Base-by-base conservation (phyloP, 306 rosid genomes). In the Rosa persica region DNA sequence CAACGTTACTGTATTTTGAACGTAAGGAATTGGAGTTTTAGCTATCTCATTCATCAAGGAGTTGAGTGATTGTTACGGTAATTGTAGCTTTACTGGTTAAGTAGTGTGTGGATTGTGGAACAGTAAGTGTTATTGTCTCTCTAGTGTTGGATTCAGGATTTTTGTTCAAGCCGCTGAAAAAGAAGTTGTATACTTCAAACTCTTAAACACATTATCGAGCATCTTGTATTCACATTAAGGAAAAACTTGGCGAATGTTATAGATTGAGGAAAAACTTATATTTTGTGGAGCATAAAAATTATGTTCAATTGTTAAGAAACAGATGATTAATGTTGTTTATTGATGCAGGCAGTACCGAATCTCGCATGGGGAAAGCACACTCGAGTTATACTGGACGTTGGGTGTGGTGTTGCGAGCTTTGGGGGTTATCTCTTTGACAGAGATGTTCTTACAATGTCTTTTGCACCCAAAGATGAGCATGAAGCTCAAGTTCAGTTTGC, bases 381-480 rank as follows among this genome's bases (percentile, higher is more conserved):
- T 3, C 73, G 97, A 57, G 98, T 95, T 72, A 70, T 92, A 65
- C 73, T 94, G 82, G 98, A 94, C 79, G 97, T 94, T 34, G 97
- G 98, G 25, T 94, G 98, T 72, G 97, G 98, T 42, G 98, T 94
- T 54, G 97, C 97, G 1, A 94, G 98, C 80, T 91, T 92, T 75
- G 97, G 97, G 12, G 98, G 98, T 20, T 92, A n/a, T 79, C 81
- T 92, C 51, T 95, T 92, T 23, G 98, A 95, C 2, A 87, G 94
- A 80, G 93, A 95, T 67, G 98, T 91, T 52, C 80, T 92, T 38
- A 73, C 98, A 22, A 92, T 92, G 95, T 95, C 98, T 40, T 89
- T 90, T 74, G 98, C 98, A 19, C 98, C 98, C 12, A 95, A 95
- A 84, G 98, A 95, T n/a, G 97, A 95, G 78, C 98, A 95, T 46